Conservation (phyloP, 805 yeast genomes). For the Myxozyma nipponensis region DNA sequence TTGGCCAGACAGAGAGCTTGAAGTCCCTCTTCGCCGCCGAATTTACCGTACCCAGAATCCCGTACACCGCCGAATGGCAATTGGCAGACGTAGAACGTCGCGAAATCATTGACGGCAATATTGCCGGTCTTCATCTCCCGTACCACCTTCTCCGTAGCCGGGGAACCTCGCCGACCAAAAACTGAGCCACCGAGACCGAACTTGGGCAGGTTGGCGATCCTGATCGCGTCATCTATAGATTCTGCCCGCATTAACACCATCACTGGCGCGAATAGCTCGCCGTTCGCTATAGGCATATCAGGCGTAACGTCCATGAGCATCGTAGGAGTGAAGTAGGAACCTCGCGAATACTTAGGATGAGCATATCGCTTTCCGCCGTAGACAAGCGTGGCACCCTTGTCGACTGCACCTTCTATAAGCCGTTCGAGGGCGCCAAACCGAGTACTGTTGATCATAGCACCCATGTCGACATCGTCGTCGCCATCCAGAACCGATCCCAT, state of each 20-base stretch:
- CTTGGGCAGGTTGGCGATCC: slow-evolving; percentile 74
- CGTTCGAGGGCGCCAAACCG: slow-evolving; percentile 66
- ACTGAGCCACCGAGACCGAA: slow-evolving; percentile 92
- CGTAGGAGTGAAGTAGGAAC: slow-evolving; percentile 91
- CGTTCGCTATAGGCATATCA: slow-evolving; percentile 72
- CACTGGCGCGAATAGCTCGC: slow-evolving; percentile 94
- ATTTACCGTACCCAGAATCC: slow-evolving; percentile 94
- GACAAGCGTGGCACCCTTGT: slow-evolving; percentile 73
- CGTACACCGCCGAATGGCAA: slow-evolving; percentile 94
- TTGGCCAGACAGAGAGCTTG: slow-evolving; percentile 85
- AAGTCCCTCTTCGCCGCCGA: slow-evolving; percentile 96
- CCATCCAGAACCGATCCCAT: slow-evolving; percentile 88
- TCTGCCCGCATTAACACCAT: slow-evolving; percentile 73
- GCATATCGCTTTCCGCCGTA: slow-evolving; percentile 75
- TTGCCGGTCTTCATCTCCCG: slow-evolving; percentile 72
- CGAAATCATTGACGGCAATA: slow-evolving; percentile 96
- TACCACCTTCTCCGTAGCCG: slow-evolving; percentile 59
- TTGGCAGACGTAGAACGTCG: slow-evolving; percentile 89
- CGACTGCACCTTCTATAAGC: slow-evolving; percentile 68
- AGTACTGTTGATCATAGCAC: slow-evolving; percentile 83
- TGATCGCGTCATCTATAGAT: slow-evolving; percentile 61
- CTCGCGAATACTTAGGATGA: slow-evolving; percentile 94
- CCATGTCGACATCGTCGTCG: slow-evolving; percentile 74
- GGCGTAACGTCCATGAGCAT: slow-evolving; percentile 75
- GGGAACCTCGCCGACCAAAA: slow-evolving; percentile 57